Evolutionary conservation across 768 basidiomycete genomes (phyloP), one percentile per base, ranked within the genome.

Genomic region (Cystofilobasidium macerans): DNA sequence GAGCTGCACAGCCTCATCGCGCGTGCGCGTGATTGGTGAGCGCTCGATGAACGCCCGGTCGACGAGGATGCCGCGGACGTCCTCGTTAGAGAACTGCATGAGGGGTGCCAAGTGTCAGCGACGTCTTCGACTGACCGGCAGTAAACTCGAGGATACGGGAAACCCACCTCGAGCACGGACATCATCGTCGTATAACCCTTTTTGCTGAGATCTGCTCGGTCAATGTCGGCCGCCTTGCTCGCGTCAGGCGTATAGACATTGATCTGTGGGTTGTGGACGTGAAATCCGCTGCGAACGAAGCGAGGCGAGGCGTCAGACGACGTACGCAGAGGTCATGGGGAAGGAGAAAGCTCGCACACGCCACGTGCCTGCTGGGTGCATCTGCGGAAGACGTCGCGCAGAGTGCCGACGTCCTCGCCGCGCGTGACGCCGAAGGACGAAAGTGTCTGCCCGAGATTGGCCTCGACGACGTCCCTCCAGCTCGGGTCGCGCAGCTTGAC

Each of bases 1-100:
- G 32, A 43, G 66, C 0, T 77, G 69, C 67, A 91, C 83, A 1
- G 83, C 92, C 42, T 85, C 82, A 0, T 72, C 73, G 76, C 90
- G 88, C 12, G 78, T 82, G 2, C 71, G 72, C 0, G 86, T 83
- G 26, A 98, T 80, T 12, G 90, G 75, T 3, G 80, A 82, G 20
- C 81, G 78, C 75, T 99, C 95, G 58, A 95, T 88, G 53, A 74
- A 77, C 26, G 78, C 77, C 59, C 80, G 78, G 74, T 91, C 90
- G 76, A 98, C 86, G 53, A 99, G 74, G 38, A 92, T 80, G 59
- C 91, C 88, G 33, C 84, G 78, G 2, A 93, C 87, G 67, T 83
- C 84, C 40, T 81, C 81, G 69, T 94, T 80, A 18, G 82, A 80
- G 68, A 94, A 80, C 91, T 97, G 70, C 5, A 11, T n/a, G n/a